Base-by-base conservation (phyloP, 768 basidiomycete genomes). In the Boletus rufocinnamomeus region DNA sequence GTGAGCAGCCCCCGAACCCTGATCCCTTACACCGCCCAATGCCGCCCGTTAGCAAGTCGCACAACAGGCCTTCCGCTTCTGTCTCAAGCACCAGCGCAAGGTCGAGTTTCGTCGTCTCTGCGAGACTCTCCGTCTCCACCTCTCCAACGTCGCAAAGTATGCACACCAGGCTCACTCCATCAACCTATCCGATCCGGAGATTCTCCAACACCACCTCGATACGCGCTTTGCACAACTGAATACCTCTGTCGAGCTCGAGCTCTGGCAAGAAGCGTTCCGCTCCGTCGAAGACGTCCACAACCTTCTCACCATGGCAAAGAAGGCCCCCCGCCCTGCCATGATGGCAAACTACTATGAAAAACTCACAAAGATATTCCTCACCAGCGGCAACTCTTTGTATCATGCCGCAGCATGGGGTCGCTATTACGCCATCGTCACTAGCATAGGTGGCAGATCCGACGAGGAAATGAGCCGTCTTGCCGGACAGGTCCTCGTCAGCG, bases 291-390 rank as follows among this genome's bases (percentile, higher is more conserved):
- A 99, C 73, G 91, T 98, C 40, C 96, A 98, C 78, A 94, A 95
- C 67, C 83, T 98, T 37, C 85, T 99, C 63, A 91, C 88, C 13
- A 87, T 93, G 84, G 89, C 91, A 30, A 96, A 96, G 74, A 96
- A 95, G 75, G 86, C 92, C 0, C 93, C 94, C 2, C 87, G 93
- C 35, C 93, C 93, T 0, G 82, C 88, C 14, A 96, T 98, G 94
- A 98, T 98, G 95, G 93, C 94, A 58, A 94, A 92, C 74, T 98
- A 98, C 77, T 98, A 98, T 76, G 95, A 98, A 74, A 98, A 98
- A 76, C 85, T 98, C 63, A 92, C 95, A 44, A 90, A 89, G 70
- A 96, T 99, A 62, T 99, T 98, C 80, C 81, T 95, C 67, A 96
- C 95, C 80, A 93, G 90, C 59, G 91, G 93, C 17, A 96, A 95